phyloP scores from a whole-genome alignment of 2,329 filamentous ascomycete genomes.

The Chaetomium sp. region DNA sequence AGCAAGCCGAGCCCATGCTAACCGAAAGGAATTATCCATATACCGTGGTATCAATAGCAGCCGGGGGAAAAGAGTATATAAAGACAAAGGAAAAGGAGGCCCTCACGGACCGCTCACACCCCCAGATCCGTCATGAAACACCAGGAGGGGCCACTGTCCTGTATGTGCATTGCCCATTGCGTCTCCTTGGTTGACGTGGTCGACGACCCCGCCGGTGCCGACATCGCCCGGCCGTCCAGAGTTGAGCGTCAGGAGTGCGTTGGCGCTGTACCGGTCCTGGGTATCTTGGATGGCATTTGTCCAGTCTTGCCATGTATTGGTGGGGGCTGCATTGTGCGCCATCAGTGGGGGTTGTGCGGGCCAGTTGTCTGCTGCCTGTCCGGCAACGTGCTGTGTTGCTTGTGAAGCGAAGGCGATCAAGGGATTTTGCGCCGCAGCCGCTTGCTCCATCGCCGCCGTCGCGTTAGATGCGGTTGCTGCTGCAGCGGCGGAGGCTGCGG shows the following conservation, averaged over 20 bases:
- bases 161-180: conserved; percentile 24
- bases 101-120: conserved; percentile 18
- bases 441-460: conserved; percentile 31
- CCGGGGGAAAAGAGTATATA: background rate
- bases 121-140: conserved; percentile 33
- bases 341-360: conserved; percentile 39
- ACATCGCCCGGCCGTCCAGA: conserved; percentile 35
- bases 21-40: background rate
- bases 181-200: conserved; percentile 28
- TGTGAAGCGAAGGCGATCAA: conserved; percentile 47
- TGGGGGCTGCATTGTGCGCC: conserved; percentile 36
- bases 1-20: background rate
- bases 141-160: conserved; percentile 35
- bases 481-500: conserved; percentile 28
- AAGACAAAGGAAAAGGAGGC: background rate
- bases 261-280: conserved; percentile 54
- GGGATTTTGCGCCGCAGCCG: conserved; percentile 39
- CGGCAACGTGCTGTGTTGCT: conserved; percentile 40
- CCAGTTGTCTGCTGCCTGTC: conserved; percentile 32
- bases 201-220: conserved; percentile 18
- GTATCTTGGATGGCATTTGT: conserved; percentile 53
- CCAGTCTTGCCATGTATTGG: conserved; percentile 58
- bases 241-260: conserved; percentile 52
- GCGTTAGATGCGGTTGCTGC: conserved; percentile 24
- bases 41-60: conserved; percentile 15